phyloP scores from a whole-genome alignment of 345 rosid genomes.

The Brassica juncea region DNA sequence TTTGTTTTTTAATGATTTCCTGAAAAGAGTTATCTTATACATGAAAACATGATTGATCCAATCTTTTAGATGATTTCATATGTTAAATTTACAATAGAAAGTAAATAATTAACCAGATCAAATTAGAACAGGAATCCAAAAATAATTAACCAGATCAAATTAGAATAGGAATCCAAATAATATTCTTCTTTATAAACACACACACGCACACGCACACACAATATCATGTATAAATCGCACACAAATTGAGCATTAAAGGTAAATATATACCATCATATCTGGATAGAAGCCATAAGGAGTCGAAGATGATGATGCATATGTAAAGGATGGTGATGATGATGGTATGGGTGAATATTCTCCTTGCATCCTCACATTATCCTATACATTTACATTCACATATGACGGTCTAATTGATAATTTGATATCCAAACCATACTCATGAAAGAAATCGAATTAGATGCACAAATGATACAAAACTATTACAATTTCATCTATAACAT shows the following conservation, averaged over 20 bases:
- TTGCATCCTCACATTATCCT: slow-evolving; percentile 61
- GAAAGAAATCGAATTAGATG: background rate
- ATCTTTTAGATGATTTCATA: slow-evolving; percentile 3
- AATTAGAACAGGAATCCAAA: too few relatives aligned
- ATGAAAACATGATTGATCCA: slow-evolving; percentile 6
- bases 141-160: background rate
- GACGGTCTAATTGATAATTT: background rate
- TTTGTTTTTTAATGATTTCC: background rate
- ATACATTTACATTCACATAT: slow-evolving; percentile 34
- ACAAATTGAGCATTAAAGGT: background rate
- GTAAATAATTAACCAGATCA: background rate
- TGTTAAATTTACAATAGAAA: background rate
- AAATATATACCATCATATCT: slow-evolving; percentile 56
- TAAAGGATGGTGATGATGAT: slow-evolving; percentile 52
- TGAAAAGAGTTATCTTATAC: background rate
- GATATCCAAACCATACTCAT: background rate
- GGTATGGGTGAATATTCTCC: slow-evolving; percentile 58
- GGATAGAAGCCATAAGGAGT: slow-evolving; percentile 69
- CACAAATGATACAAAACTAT: background rate
- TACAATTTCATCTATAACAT: background rate
- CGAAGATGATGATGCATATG: slow-evolving; percentile 43
- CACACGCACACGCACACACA: background rate
- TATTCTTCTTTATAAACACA: background rate
- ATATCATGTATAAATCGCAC: background rate
- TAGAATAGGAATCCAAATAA: background rate